Conservation (phyloP, 176 grass and related monocot genomes). For the bread wheat (Triticum aestivum) region IWGSC_CS_RefSeq_v2.1 NC_057794.1:151582753-151583252, state of each 20-base stretch:
- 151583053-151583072: slow-evolving; percentile 28
- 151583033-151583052: slow-evolving; percentile 44
- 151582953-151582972: background rate
- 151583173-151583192: slow-evolving; percentile 78
- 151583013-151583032: slow-evolving; percentile 26
- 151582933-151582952: slow-evolving; percentile 6
- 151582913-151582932: slow-evolving; percentile 28
- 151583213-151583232: slow-evolving; percentile 49
- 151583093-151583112: slow-evolving; percentile 36
- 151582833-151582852: background rate
- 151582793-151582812: background rate
- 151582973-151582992: slow-evolving; percentile 38
- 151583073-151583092: slow-evolving; percentile 45
- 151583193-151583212: slow-evolving; percentile 66
- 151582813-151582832: background rate
- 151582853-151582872: slow-evolving; percentile 87
- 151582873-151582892: slow-evolving; percentile 53
- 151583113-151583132: slow-evolving; percentile 71
- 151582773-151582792: slow-evolving; percentile 77
- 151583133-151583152: slow-evolving; percentile 66
- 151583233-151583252: slow-evolving; percentile 50
- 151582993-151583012: slow-evolving; percentile 31
- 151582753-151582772: slow-evolving; percentile 89
- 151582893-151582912: no score
- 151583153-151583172: slow-evolving; percentile 73